Evolutionary conservation across 2,329 filamentous ascomycete genomes (phyloP), one percentile per base, ranked within the genome.

Genomic region (Penicillium fuscoglaucum): DNA sequence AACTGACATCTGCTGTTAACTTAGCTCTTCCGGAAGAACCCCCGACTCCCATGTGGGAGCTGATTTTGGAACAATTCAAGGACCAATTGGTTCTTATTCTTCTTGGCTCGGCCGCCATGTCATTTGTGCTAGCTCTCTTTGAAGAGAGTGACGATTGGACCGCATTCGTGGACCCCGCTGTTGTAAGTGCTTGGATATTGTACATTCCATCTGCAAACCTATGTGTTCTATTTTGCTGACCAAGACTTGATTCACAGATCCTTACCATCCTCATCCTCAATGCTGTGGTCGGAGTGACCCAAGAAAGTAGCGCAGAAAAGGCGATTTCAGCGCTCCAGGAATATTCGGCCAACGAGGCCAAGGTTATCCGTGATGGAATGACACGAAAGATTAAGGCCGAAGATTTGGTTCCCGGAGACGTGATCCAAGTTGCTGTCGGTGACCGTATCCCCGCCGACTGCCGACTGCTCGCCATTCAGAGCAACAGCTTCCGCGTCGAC

Each of bases 41-140:
- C 54, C 92, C 95, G 3, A 99, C 95, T 33, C 95, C 95, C 40
- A 76, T 99, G 48, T 99, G 93, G 95, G 86, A 98, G 78, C 87
- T 99, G 63, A 91, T 99, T 56, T 84, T 99, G 59, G 95, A 99
- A 79, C 95, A 99, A 76, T 99, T 99, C 84, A 97, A 99, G 79
- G 95, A 99, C 74, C 95, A 99, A 78, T 86, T 99, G 48, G 95
- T 99, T 66, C 85, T 99, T 54, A 99, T 99, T 68, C 83, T 99
- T 24, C 85, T 99, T 50, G 95, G 87, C 55, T 98, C 93, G 39
- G 95, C 95, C 12, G 91, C 89, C 21, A 88, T 99, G 37, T 98
- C 95, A 2, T 98, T 99, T 73, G 87, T 93, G 28, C 82, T 99
- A 61, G 95, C 95, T 28, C 83, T 99, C 13, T 92, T 99, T 67